Base-by-base conservation (phyloP, 179 eudicot species). In the Corrigiola litoralis region DNA sequence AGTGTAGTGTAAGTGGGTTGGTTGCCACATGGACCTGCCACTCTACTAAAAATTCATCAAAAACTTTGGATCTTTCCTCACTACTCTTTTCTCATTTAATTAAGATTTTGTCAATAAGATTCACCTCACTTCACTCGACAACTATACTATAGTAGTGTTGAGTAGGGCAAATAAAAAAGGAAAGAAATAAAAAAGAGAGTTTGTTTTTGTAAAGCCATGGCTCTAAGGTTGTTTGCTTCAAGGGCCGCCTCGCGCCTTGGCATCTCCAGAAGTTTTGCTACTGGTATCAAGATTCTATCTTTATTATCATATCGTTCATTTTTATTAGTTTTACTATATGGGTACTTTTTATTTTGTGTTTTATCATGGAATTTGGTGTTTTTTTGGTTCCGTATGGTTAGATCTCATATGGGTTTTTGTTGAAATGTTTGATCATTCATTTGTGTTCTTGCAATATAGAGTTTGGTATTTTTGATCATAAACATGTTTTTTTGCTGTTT, bases 261-360 rank as follows among this genome's bases (percentile, higher is more conserved):
- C 79, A 72, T 82, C 86, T 84, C 95, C 66, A 72, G 95, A 78
- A 80, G 82, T 16, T 87, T 75, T 72, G 81, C 97, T 60, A 77
- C 95, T 74, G 97, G 97, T 90, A 79, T 24, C 1, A 51, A 65
- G 14, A 61, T 61, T 52, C 5, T 14, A 4, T 2, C 49, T 40
- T 59, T 27, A n/a, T 24, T 10, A 13, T 31, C 49, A 16, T 5
- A 29, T 53, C 21, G 18, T 52, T 49, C 12, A 9, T 63, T 38
- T 65, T 50, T 37, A 6, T 21, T 21, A 1, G 6, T 18, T 10
- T 24, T 2, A 20, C 0, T 18, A 27, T 25, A 12, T 29, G 23
- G 20, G 40, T 27, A 51, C 24, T 46, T 49, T 27, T 48, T 27
- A 36, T 48, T 61, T 0, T 2, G 2, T 61, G 2, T 63, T 16